phyloP scores from a whole-genome alignment of 2,329 filamentous ascomycete species.

The Simplicillium aogashimaense region DNA sequence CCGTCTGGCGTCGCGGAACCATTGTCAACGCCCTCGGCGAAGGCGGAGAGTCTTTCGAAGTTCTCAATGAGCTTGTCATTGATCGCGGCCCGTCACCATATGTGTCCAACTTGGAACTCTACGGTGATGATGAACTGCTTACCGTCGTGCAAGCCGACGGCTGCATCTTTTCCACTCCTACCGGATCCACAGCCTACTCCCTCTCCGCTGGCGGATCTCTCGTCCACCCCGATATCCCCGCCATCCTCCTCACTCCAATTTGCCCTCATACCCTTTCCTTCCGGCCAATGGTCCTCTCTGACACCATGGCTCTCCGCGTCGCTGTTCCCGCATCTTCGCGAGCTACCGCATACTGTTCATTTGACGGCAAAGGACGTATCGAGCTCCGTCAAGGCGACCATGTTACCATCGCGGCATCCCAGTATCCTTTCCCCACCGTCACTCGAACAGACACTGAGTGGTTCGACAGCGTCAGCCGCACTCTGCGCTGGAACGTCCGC shows the following conservation, averaged over 20 bases:
- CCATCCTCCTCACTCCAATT: slow-evolving; percentile 92
- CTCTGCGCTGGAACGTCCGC: slow-evolving; percentile 88
- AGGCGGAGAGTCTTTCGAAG: slow-evolving; percentile 83
- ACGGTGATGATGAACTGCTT: slow-evolving; percentile 87
- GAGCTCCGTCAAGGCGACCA: slow-evolving; percentile 90
- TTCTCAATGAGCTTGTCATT: slow-evolving; percentile 96
- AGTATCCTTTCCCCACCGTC: slow-evolving; percentile 96
- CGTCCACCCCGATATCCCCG: slow-evolving; percentile 93
- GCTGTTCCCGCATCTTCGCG: slow-evolving; percentile 76
- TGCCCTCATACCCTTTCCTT: slow-evolving; percentile 96
- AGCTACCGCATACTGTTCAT: slow-evolving; percentile 91
- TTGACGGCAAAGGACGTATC: slow-evolving; percentile 92
- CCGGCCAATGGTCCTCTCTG: slow-evolving; percentile 93
- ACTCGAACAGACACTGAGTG: slow-evolving; percentile 84
- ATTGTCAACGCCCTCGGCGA: slow-evolving; percentile 49
- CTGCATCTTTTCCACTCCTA: slow-evolving; percentile 95
- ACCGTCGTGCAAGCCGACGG: slow-evolving; percentile 95
- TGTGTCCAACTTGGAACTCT: slow-evolving; percentile 92
- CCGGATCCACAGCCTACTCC: slow-evolving; percentile 89
- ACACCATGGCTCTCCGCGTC: slow-evolving; percentile 86
- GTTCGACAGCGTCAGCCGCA: slow-evolving; percentile 92
- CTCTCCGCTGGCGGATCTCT: slow-evolving; percentile 91
- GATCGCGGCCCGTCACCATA: slow-evolving; percentile 95
- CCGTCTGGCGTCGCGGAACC: slow-evolving; percentile 69
- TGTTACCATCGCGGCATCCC: slow-evolving; percentile 90